Conservation (phyloP, 139 green algal species). For the Haematococcus lacustris region DNA sequence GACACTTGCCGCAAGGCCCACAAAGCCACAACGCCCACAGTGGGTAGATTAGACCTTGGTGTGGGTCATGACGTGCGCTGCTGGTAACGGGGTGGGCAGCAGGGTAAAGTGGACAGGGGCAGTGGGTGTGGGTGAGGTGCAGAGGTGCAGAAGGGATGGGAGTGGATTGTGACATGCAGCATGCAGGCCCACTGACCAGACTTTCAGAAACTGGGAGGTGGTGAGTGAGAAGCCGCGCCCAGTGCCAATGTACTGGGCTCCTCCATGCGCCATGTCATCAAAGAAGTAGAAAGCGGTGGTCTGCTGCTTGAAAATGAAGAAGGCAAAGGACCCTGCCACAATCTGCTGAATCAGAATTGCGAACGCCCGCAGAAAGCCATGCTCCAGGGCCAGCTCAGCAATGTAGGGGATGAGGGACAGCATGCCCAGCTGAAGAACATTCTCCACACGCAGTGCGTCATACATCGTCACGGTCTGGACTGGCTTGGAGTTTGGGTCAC, state of each 20-base stretch:
- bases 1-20: not conserved
- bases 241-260: constrained; percentile 74
- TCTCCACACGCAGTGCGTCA: constrained; percentile 15
- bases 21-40: not conserved
- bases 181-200: constrained; percentile 12
- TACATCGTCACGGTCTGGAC: not conserved
- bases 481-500: constrained; percentile 1
- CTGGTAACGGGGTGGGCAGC: too few relatives aligned
- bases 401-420: constrained; percentile 58
- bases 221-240: constrained; percentile 75
- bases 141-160: too few relatives aligned
- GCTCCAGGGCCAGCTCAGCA: constrained; percentile 59
- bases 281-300: constrained; percentile 56
- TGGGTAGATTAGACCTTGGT: too few relatives aligned
- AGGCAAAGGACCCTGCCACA: constrained; percentile 36
- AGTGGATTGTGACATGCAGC: too few relatives aligned
- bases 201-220: constrained; percentile 57
- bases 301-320: constrained; percentile 68
- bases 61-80: too few relatives aligned
- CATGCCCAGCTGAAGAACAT: constrained; percentile 64
- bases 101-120: too few relatives aligned
- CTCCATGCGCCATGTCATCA: constrained; percentile 54
- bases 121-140: too few relatives aligned
- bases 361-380: constrained; percentile 40
- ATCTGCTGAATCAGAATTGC: constrained; percentile 43